Percentiles rank a stretch among this genome's conserved stretches.
phyloP scores from a whole-genome alignment of 1,139 yeast genomes.

The Yamadazyma atmosphaerica region DNA sequence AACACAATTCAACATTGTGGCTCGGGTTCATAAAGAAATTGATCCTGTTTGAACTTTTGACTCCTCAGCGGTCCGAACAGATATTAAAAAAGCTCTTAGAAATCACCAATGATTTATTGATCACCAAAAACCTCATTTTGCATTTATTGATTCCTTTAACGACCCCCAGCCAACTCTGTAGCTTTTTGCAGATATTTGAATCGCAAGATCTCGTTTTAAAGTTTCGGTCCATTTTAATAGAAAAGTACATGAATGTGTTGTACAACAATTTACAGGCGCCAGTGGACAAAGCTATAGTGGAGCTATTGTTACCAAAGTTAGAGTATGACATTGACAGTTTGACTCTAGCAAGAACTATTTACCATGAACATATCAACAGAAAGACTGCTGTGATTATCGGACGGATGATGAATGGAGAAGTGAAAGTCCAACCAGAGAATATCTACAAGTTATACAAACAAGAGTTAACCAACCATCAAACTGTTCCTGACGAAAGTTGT shows the following conservation, averaged over 20 bases:
- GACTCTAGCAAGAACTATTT: slow-evolving; percentile 5
- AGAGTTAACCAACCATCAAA: slow-evolving; percentile 19
- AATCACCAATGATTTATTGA: slow-evolving; percentile 20
- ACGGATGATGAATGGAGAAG: slow-evolving; percentile 48
- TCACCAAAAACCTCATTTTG: slow-evolving; percentile 33
- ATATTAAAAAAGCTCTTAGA: slow-evolving; percentile 27
- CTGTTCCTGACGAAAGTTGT: slow-evolving; percentile 37
- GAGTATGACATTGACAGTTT: not conserved
- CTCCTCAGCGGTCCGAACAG: slow-evolving; percentile 27
- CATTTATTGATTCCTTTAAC: slow-evolving; percentile 29
- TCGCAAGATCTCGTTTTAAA: not conserved
- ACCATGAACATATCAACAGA: slow-evolving; percentile 21
- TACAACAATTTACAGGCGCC: slow-evolving; percentile 10
- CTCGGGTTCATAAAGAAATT: slow-evolving; percentile 34
- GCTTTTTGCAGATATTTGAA: slow-evolving; percentile 17
- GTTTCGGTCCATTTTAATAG: slow-evolving; percentile 20
- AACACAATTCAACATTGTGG: slow-evolving; percentile 36
- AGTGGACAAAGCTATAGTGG: not conserved
- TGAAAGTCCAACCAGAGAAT: slow-evolving; percentile 33
- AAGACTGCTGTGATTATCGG: slow-evolving; percentile 33
- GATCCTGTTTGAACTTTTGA: slow-evolving; percentile 33
- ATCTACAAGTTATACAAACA: slow-evolving; percentile 35
- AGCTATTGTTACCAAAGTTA: slow-evolving; percentile 2
- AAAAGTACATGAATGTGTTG: slow-evolving; percentile 29
- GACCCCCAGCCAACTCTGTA: slow-evolving; percentile 21